Evolutionary conservation across 2,329 filamentous ascomycete species (phyloP).

Genomic region (Bipolaris cookei): DNA sequence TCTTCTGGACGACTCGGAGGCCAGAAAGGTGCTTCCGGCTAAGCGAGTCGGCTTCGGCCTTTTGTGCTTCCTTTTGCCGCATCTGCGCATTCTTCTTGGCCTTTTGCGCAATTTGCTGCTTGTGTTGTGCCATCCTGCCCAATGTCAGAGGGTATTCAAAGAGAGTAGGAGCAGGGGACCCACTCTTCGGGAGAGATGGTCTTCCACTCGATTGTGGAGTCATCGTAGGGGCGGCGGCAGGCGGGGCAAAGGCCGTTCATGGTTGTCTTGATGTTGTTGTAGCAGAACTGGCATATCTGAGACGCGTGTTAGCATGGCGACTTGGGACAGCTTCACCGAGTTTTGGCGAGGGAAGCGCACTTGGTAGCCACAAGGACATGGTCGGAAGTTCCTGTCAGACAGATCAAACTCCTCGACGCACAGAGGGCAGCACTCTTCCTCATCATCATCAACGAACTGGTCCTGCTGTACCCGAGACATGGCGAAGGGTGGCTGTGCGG

Average conservation of each 20-base stretch:
- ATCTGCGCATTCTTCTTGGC: slow-evolving; percentile 91
- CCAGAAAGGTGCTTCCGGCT: slow-evolving; percentile 96
- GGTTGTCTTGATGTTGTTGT: slow-evolving; percentile 98
- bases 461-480: slow-evolving; percentile 60
- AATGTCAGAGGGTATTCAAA: slow-evolving; percentile 29
- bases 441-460: slow-evolving; percentile 62
- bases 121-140: slow-evolving; percentile 72
- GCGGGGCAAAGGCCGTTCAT: slow-evolving; percentile 98
- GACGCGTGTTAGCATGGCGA: slow-evolving; percentile 30
- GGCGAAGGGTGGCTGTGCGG: slow-evolving; percentile 21
- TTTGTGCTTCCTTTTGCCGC: slow-evolving; percentile 93
- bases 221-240: slow-evolving; percentile 92
- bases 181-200: slow-evolving; percentile 95
- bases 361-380: slow-evolving; percentile 97
- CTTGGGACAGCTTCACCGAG: slow-evolving; percentile 18
- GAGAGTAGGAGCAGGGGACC: slow-evolving; percentile 48
- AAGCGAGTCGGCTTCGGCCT: slow-evolving; percentile 92
- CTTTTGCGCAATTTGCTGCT: slow-evolving; percentile 76
- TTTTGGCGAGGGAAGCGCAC: slow-evolving; percentile 60
- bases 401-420: slow-evolving; percentile 99
- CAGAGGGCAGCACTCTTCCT: slow-evolving; percentile 74
- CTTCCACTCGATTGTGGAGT: slow-evolving; percentile 97
- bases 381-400: slow-evolving; percentile 94
- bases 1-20: slow-evolving; percentile 96
- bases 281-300: slow-evolving; percentile 97